These are phyloP conservation scores for Hygrophoropsis aurantiaca DNA, from an alignment of 768 basidiomycete species.

Conservation along the genomic window DNA sequence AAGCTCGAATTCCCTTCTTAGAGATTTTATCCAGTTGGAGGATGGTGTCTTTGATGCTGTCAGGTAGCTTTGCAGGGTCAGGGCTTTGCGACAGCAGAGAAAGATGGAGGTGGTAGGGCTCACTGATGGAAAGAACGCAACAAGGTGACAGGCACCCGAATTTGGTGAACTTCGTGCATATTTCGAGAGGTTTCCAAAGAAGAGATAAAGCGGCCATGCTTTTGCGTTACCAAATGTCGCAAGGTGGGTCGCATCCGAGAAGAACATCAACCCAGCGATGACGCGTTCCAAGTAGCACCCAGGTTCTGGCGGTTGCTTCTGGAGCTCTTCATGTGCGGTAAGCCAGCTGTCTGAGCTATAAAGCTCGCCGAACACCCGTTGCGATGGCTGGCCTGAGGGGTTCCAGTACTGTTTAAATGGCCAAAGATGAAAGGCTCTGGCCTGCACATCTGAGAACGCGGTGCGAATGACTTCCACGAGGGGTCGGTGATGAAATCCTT, in stretches of 20 bases:
- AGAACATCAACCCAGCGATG: conserved; percentile 16
- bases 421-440: conserved; percentile 23
- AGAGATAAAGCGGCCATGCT: conserved; percentile 26
- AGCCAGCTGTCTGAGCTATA: conserved; percentile 32
- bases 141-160: conserved; percentile 14
- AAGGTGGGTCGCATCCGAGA: conserved; percentile 26
- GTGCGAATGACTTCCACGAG: conserved; percentile 21
- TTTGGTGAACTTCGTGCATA: conserved; percentile 10
- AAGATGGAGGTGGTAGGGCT: conserved; percentile 14
- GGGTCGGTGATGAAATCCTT: conserved; percentile 26
- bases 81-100: not conserved
- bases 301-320: conserved; percentile 2
- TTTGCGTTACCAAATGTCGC: conserved; percentile 26
- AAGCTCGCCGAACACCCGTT: conserved; percentile 23
- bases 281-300: conserved; percentile 5
- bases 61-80: conserved; percentile 6
- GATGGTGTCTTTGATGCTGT: not conserved
- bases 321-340: not conserved
- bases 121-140: conserved; percentile 1
- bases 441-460: conserved; percentile 16
- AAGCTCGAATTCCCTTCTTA: not conserved
- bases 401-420: conserved; percentile 28
- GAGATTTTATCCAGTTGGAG: not conserved
- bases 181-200: conserved; percentile 16
- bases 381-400: conserved; percentile 4